phyloP scores from a whole-genome alignment of 1,284 basidiomycete genomes.

The Ceratobasidium theobromae region DNA sequence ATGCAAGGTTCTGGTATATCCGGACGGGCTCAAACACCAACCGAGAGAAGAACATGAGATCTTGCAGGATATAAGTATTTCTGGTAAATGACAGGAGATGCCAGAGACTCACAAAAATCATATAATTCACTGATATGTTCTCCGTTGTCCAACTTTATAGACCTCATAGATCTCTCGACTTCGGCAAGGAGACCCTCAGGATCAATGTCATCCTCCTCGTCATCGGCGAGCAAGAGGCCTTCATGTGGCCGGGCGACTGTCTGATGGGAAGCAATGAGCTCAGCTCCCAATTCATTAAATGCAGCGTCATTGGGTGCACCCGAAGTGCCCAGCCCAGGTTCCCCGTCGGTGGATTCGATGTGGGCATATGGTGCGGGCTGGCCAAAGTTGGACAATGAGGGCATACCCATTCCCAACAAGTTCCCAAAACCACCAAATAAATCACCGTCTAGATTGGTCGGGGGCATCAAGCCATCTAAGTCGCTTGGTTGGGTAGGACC shows the following conservation, averaged over 20 bases:
- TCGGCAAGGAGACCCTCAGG: conserved; percentile 26
- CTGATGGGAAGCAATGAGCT: conserved; percentile 29
- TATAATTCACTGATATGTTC: conserved; percentile 21
- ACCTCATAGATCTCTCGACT: conserved; percentile 27
- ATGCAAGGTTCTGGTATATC: conserved; percentile 30
- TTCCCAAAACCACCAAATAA: conserved; percentile 22
- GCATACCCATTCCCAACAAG: conserved; percentile 7
- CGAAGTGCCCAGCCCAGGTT: not conserved
- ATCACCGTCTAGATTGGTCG: conserved; percentile 2
- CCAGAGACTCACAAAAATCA: conserved; percentile 18
- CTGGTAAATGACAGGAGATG: not conserved
- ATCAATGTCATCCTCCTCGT: conserved; percentile 30
- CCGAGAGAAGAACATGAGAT: conserved; percentile 29
- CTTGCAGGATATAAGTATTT: conserved; percentile 3
- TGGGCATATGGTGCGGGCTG: conserved; percentile 13
- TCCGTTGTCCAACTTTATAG: conserved; percentile 3
- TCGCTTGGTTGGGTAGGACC: conserved; percentile 12
- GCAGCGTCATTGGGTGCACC: conserved; percentile 9
- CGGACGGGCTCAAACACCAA: conserved; percentile 28
- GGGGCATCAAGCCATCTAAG: conserved; percentile 13
- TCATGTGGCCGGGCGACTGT: conserved; percentile 21
- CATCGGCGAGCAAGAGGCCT: conserved; percentile 24
- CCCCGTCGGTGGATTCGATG: conserved; percentile 24
- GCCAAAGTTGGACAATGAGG: conserved; percentile 6
- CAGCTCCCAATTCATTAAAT: conserved; percentile 29